phyloP scores from a whole-genome alignment of 78 protist genomes.

The Dictyostelium brefeldianum region DNA sequence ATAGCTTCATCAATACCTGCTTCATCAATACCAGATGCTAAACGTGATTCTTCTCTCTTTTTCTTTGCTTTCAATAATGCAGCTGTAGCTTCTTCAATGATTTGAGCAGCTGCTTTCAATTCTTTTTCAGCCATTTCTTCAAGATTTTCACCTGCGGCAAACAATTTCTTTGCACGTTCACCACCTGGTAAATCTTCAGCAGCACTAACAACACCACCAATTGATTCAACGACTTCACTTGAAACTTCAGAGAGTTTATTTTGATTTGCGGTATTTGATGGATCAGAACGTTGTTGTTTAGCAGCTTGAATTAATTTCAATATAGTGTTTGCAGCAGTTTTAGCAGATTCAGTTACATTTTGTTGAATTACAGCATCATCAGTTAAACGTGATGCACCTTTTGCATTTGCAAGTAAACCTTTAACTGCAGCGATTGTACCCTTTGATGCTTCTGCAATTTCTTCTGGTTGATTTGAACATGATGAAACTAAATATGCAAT shows the following conservation, averaged over 20 bases:
- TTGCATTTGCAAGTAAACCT: constrained; percentile 59
- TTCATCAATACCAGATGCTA: constrained; percentile 66
- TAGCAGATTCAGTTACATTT: constrained; percentile 80
- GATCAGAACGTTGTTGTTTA: constrained; percentile 63
- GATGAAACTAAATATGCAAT: constrained; percentile 64
- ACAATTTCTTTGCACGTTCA: constrained; percentile 81
- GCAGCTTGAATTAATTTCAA: constrained; percentile 55
- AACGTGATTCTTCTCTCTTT: constrained; percentile 68
- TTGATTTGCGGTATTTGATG: constrained; percentile 48
- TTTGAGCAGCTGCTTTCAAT: constrained; percentile 70
- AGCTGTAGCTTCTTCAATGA: constrained; percentile 84
- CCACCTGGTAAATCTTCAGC: constrained; percentile 83
- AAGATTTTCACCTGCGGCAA: constrained; percentile 81
- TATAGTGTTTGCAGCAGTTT: constrained; percentile 72
- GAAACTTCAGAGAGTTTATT: constrained; percentile 57
- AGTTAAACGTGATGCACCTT: constrained; percentile 73
- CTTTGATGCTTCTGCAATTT: constrained; percentile 33
- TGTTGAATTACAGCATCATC: constrained; percentile 81
- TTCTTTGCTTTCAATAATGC: constrained; percentile 70
- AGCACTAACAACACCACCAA: constrained; percentile 59
- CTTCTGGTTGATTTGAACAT: constrained; percentile 67
- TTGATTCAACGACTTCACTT: constrained; percentile 51
- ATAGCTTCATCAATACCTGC: constrained; percentile 84
- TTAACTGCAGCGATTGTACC: constrained; percentile 40
- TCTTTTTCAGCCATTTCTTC: constrained; percentile 86